Percentiles rank a stretch among this genome's conserved stretches.
Evolutionary conservation across 257 asterid genomes (phyloP).

Genomic region (Petunia axillaris): DNA sequence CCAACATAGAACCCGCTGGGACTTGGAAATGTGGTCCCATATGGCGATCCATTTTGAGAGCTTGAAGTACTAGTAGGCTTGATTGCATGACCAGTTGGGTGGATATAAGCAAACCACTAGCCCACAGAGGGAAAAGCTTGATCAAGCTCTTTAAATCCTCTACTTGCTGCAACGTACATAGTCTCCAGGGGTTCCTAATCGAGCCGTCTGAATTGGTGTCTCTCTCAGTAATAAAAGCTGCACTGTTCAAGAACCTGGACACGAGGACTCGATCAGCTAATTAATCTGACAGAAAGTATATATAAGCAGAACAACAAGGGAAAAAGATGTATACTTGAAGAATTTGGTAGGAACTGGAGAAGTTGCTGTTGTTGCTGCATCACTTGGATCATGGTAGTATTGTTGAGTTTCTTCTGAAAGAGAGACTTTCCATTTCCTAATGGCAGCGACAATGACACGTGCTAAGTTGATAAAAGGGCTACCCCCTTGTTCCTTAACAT

Average conservation of each 20-base stretch:
- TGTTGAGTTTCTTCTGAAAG: constrained; percentile 45
- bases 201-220: constrained; percentile 34
- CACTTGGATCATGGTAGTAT: constrained; percentile 43
- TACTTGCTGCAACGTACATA: constrained; percentile 57
- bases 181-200: constrained; percentile 44
- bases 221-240: constrained; percentile 52
- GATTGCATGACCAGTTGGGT: constrained; percentile 64
- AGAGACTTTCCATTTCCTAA: constrained; percentile 45
- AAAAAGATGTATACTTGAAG: constrained; percentile 37
- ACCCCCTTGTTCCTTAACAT: constrained; percentile 46
- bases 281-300: background rate
- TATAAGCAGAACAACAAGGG: constrained; percentile 23
- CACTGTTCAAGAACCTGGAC: constrained; percentile 67
- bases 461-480: constrained; percentile 66
- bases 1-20: constrained; percentile 69
- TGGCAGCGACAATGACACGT: constrained; percentile 53
- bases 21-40: constrained; percentile 47
- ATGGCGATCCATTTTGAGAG: constrained; percentile 69
- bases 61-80: constrained; percentile 62
- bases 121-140: constrained; percentile 67
- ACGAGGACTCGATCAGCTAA: background rate
- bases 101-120: constrained; percentile 63
- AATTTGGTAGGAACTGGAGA: constrained; percentile 28
- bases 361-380: constrained; percentile 22
- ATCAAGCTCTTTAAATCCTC: constrained; percentile 65